Evolutionary conservation across 164 flowering plant species (phyloP), one percentile per base, ranked within the genome.

Genomic region (Chimonanthus praecox): DNA sequence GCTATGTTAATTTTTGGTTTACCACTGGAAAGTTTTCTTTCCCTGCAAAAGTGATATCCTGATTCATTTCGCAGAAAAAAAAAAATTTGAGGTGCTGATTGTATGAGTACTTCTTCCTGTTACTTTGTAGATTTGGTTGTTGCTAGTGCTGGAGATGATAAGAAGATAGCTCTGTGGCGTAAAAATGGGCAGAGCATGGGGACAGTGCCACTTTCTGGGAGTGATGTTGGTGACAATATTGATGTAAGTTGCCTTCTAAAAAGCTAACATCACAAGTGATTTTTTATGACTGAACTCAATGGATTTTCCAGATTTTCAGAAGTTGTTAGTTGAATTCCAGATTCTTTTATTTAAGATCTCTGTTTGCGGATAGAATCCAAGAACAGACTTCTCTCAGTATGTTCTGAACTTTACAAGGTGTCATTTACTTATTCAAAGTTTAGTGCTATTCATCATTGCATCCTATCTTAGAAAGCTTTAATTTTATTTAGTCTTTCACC

Each of bases 61-160:
- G 60, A 33, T 33, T 33, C 33, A 33, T 33, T 33, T 33, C 1
- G 33, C 33, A 33, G 33, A 33, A 33, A 33, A 33, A 13, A 11
- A 54, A 13, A 15, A n/a, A 13, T 4, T 11, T 54, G 60, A 54
- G 16, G 2, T 5, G 2, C 47, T 70, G 47, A 11, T 50, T 15
- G 13, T 71, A 11, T 44, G 66, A 45, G 18, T 15, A 15, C 58
- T 58, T 47, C 6, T 16, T 3, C 21, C n/a, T 48, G 66, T 46
- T 5, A 44, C 13, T 64, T 47, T 76, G 85, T 81, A 96, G 99
- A 96, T 92, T 87, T 96, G 78, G 97, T 96, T 63, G 89, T 96
- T 81, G 98, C 97, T 1, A 94, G 99, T 83, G 97, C 95, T 21
- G 99, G 99, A 58, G 97, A 96, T 46, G 97, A 96, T 73, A 87